Evolutionary conservation across 1,284 basidiomycete genomes (phyloP).

Genomic region (Moesziomyces aphidis): DNA sequence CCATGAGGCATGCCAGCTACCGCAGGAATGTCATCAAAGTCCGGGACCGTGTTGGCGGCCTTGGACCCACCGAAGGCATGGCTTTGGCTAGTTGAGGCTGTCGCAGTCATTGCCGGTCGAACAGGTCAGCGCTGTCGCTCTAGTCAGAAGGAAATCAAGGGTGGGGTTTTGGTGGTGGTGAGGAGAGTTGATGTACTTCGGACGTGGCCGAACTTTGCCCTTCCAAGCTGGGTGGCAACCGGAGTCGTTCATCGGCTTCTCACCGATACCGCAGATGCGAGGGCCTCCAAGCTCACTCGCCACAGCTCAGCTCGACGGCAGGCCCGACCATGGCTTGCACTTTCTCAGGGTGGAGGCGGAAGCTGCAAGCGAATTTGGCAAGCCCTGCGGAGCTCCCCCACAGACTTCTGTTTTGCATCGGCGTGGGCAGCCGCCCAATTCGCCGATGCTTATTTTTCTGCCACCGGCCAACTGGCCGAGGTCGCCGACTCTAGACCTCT

Average conservation of each 20-base stretch:
- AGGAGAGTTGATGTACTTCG: neutral
- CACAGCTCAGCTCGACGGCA: neutral
- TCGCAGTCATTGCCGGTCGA: slow-evolving; percentile 1
- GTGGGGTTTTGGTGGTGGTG: neutral
- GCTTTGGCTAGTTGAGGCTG: slow-evolving; percentile 1
- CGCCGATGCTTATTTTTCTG: neutral
- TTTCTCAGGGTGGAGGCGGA: neutral
- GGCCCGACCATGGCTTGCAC: neutral
- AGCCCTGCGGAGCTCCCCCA: neutral
- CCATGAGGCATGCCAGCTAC: slow-evolving; percentile 42
- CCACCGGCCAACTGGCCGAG: neutral
- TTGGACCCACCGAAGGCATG: slow-evolving; percentile 3
- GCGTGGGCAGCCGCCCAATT: neutral
- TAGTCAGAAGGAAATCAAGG: too few relatives aligned
- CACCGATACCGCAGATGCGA: too few relatives aligned
- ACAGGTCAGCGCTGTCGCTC: neutral
- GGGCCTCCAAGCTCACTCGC: too few relatives aligned
- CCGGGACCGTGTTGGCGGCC: slow-evolving; percentile 13
- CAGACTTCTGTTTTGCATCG: neutral
- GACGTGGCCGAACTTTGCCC: too few relatives aligned
- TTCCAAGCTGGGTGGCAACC: too few relatives aligned
- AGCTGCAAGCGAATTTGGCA: neutral
- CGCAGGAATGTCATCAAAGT: slow-evolving; percentile 31
- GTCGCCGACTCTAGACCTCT: neutral
- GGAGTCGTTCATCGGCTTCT: too few relatives aligned